Conservation (phyloP, 2,329 filamentous ascomycete genomes). For the Cercospora nicotianae region DNA sequence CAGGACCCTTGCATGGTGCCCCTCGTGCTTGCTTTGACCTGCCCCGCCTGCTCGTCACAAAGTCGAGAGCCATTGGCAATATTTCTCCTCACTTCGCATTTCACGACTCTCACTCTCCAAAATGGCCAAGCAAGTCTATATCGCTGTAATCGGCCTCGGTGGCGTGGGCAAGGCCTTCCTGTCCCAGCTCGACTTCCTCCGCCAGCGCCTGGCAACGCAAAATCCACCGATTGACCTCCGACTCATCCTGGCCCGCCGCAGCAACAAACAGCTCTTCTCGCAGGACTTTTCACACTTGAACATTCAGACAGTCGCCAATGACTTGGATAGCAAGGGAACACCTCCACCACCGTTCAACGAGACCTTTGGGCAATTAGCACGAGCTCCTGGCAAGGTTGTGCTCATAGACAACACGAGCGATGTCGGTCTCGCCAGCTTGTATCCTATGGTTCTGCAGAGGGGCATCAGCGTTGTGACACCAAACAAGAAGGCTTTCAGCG, state of each 20-base stretch:
- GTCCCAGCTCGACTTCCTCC: conserved; percentile 20
- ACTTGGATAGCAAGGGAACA: conserved; percentile 64
- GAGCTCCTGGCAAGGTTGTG: conserved; percentile 74
- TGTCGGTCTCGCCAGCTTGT: conserved; percentile 77
- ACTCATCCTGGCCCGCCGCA: conserved; percentile 82
- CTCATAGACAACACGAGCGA: conserved; percentile 96
- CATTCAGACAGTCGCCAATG: conserved; percentile 60
- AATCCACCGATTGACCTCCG: conserved; percentile 65
- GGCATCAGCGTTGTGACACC: conserved; percentile 92
- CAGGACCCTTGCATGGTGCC: conserved; percentile 4
- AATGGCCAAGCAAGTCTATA: conserved; percentile 38
- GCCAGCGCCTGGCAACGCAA: conserved; percentile 49
- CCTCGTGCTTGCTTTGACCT: background rate
- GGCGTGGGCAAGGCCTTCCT: conserved; percentile 75
- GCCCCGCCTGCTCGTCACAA: conserved; percentile 2
- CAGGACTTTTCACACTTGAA: conserved; percentile 68
- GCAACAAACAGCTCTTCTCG: conserved; percentile 77
- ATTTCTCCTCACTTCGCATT: background rate
- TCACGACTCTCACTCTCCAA: background rate
- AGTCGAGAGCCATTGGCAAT: conserved; percentile 8
- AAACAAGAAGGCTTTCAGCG: conserved; percentile 97
- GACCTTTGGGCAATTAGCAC: conserved; percentile 73
- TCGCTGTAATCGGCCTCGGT: conserved; percentile 65
- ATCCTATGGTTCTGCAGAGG: conserved; percentile 75
- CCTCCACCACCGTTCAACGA: conserved; percentile 67